A percentile compares a stretch with the other conserved stretches of the same genome.
Evolutionary conservation across 2,329 filamentous ascomycete species (phyloP).

Genomic region (Phaeosphaeria sp.): DNA sequence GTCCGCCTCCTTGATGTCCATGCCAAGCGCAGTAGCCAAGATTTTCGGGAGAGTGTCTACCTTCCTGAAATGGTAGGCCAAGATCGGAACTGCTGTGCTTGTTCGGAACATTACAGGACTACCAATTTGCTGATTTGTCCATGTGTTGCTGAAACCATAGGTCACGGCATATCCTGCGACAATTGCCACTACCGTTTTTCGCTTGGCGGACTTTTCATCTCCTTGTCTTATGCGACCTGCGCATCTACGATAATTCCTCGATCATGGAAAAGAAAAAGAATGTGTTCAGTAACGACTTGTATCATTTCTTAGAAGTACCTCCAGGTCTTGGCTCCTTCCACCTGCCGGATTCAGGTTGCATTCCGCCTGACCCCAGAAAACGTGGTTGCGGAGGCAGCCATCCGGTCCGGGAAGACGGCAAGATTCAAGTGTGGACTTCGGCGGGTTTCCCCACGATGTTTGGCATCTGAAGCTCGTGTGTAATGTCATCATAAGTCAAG

Average conservation of each 20-base stretch:
- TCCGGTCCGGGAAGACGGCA: background rate
- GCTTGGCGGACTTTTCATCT: background rate
- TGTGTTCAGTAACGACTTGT: background rate
- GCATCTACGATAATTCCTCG: background rate
- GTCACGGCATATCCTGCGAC: background rate
- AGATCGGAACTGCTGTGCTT: conserved; percentile 1
- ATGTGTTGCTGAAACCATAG: background rate
- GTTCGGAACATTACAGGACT: background rate
- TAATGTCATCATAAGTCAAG: too few species aligned
- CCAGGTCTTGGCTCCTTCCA: background rate
- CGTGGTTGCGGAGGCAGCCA: background rate
- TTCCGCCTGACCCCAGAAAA: background rate
- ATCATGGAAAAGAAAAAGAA: background rate
- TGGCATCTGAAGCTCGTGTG: too few species aligned
- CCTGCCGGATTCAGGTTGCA: background rate
- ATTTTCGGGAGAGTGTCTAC: conserved; percentile 7
- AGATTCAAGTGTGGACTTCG: background rate
- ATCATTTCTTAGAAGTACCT: background rate
- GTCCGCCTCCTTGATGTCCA: background rate
- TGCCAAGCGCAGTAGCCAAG: conserved; percentile 17
- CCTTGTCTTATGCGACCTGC: background rate
- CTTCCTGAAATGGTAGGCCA: conserved; percentile 16
- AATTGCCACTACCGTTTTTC: background rate
- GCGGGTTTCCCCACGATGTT: background rate
- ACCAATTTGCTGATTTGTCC: background rate